Conservation (phyloP, 305 asterid species). For the Stenogyne calaminthoides region DNA sequence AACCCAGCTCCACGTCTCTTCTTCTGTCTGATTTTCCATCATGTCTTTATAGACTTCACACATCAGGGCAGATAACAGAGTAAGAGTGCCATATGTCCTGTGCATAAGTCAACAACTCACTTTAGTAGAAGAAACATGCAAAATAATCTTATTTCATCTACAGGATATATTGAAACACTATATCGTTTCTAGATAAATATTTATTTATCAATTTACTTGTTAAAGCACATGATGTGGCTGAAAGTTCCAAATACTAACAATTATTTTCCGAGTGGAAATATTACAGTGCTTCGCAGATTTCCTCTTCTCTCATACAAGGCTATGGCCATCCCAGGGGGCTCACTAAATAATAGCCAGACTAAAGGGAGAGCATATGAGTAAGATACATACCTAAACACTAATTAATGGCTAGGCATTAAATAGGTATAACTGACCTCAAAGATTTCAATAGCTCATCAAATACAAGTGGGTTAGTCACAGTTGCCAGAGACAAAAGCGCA, state of each 20-base stretch:
- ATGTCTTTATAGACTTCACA: conserved; percentile 80
- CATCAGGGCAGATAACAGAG: conserved; percentile 74
- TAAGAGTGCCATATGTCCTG: conserved; percentile 93
- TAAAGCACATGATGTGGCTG: conserved; percentile 22
- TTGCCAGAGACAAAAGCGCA: conserved; percentile 79
- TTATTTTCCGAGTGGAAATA: conserved; percentile 3
- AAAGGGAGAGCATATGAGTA: conserved; percentile 19
- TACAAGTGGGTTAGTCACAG: conserved; percentile 70
- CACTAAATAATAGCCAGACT: conserved; percentile 9
- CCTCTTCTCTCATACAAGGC: conserved; percentile 11
- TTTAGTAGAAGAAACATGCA: conserved; percentile 19
- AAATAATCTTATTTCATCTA: conserved; percentile 20
- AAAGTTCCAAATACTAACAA: conserved; percentile 25
- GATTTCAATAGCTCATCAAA: conserved; percentile 86
- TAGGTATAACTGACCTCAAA: conserved; percentile 56
- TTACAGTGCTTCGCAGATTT: conserved; percentile 13
- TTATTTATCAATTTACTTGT: conserved; percentile 15
- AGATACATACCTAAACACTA: conserved; percentile 16
- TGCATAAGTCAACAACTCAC: conserved; percentile 32
- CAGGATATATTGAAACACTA: conserved; percentile 1
- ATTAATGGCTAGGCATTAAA: conserved; percentile 16
- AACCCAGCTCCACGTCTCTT: conserved; percentile 98
- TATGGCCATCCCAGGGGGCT: conserved; percentile 20
- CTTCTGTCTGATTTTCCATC: conserved; percentile 63
- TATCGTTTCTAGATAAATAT: conserved; percentile 13